Percentiles rank a stretch among this genome's conserved stretches.
Conservation (phyloP, 495 filamentous ascomycete species). For the Aspergillus leporis region DNA sequence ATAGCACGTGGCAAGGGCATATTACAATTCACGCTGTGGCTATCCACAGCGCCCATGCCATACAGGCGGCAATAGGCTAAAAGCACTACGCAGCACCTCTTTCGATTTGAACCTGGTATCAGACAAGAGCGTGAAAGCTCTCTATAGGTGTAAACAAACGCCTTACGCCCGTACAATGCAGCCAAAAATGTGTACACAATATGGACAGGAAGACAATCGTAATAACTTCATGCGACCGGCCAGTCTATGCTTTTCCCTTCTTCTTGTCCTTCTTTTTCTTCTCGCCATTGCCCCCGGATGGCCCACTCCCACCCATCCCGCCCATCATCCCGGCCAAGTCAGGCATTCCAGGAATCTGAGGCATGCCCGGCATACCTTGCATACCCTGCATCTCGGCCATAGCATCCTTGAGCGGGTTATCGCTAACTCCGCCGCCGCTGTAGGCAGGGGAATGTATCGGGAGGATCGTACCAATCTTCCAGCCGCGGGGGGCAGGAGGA, state of each 20-base stretch:
- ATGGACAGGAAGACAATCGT: conserved; percentile 4
- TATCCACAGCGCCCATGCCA: neutral
- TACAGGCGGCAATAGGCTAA: neutral
- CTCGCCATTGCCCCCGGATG: conserved; percentile 40
- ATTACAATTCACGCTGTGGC: neutral
- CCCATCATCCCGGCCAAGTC: conserved; percentile 45
- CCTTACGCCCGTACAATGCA: conserved; percentile 30
- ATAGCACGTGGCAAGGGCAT: neutral
- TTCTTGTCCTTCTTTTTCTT: conserved; percentile 56
- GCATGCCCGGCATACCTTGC: conserved; percentile 54
- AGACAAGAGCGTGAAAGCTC: conserved; percentile 16
- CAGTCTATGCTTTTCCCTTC: conserved; percentile 44
- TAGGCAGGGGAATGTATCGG: conserved; percentile 86
- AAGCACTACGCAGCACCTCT: conserved; percentile 1
- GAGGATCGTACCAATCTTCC: conserved; percentile 83
- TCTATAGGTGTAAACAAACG: conserved; percentile 21
- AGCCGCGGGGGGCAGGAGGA: conserved; percentile 81
- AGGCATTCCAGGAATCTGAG: conserved; percentile 44
- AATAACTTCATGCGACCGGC: neutral
- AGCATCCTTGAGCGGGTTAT: conserved; percentile 96
- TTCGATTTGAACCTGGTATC: conserved; percentile 21
- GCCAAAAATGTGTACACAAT: conserved; percentile 20
- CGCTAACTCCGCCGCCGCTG: conserved; percentile 90
- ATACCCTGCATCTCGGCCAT: conserved; percentile 86
- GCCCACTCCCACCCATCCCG: conserved; percentile 23